These are phyloP conservation scores for Exophiala oligosperma DNA, from an alignment of 2,329 filamentous ascomycete genomes.

Conservation along the genomic window DNA sequence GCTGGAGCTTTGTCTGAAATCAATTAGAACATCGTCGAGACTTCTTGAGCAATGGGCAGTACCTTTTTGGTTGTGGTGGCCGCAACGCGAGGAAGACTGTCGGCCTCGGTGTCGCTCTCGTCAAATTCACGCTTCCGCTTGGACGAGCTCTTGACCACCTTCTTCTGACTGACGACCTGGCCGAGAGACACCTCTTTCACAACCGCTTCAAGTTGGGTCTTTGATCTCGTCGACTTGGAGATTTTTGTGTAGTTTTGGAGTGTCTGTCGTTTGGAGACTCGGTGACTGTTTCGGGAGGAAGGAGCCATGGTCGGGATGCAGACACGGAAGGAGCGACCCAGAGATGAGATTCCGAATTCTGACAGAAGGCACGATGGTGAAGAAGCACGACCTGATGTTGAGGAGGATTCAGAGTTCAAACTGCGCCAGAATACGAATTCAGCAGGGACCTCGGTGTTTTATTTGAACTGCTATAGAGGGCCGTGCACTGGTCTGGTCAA, in stretches of 20 bases:
- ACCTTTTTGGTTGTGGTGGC: constrained; percentile 16
- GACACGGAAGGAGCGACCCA: constrained; percentile 21
- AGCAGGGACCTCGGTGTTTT: background rate
- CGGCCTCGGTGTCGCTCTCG: constrained; percentile 15
- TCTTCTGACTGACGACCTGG: constrained; percentile 3
- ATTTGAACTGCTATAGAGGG: background rate
- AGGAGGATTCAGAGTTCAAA: background rate
- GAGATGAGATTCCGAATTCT: background rate
- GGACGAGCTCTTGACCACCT: background rate
- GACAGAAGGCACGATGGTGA: background rate
- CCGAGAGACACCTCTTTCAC: constrained; percentile 12
- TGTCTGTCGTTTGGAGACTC: constrained; percentile 22
- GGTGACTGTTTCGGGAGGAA: constrained; percentile 20
- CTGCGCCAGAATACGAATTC: background rate
- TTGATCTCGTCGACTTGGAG: constrained; percentile 18
- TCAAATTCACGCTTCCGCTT: constrained; percentile 23
- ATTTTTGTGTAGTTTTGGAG: constrained; percentile 18
- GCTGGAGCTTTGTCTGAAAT: constrained; percentile 13
- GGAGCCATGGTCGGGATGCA: constrained; percentile 20
- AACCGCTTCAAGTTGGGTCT: constrained; percentile 2
- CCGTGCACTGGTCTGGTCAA: background rate
- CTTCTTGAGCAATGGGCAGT: background rate
- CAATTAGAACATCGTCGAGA: background rate
- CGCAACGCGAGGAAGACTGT: background rate
- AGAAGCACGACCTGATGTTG: background rate